Conservation (phyloP, 345 rosid species). For the Lagerstroemia speciosa region DNA sequence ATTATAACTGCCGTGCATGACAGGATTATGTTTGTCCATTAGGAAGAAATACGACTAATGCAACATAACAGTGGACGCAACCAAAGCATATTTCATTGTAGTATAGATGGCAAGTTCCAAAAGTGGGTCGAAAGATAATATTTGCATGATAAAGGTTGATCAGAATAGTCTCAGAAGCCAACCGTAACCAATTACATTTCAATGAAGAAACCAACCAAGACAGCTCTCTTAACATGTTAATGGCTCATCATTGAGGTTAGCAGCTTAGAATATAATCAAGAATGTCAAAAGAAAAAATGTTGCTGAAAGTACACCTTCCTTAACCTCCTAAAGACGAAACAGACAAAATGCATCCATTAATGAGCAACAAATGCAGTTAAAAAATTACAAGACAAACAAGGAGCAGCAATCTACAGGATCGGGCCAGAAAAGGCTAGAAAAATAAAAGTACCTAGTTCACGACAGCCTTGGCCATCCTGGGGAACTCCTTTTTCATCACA, state of each 20-base stretch:
- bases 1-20: too few relatives aligned
- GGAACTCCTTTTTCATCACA: slow-evolving; percentile 52
- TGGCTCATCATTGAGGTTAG: slow-evolving; percentile 37
- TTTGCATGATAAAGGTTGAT: neutral
- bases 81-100: too few relatives aligned
- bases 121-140: neutral
- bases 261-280: neutral
- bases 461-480: slow-evolving; percentile 51
- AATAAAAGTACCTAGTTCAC: slow-evolving; percentile 41
- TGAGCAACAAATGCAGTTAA: neutral
- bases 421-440: neutral
- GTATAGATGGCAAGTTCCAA: neutral
- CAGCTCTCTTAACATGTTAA: slow-evolving; percentile 40
- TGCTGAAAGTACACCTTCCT: neutral
- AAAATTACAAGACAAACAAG: neutral
- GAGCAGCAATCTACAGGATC: neutral
- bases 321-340: neutral
- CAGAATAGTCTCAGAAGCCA: slow-evolving; percentile 37
- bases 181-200: slow-evolving; percentile 41
- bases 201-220: slow-evolving; percentile 25
- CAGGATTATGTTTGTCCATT: too few relatives aligned
- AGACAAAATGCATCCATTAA: neutral
- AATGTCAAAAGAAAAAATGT: neutral
- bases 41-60: too few relatives aligned
- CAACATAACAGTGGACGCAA: too few relatives aligned